A percentile compares a stretch with the other conserved stretches of the same genome.
Evolutionary conservation across 805 yeast species (phyloP).

Genomic region (Ogataea nonfermentans): DNA sequence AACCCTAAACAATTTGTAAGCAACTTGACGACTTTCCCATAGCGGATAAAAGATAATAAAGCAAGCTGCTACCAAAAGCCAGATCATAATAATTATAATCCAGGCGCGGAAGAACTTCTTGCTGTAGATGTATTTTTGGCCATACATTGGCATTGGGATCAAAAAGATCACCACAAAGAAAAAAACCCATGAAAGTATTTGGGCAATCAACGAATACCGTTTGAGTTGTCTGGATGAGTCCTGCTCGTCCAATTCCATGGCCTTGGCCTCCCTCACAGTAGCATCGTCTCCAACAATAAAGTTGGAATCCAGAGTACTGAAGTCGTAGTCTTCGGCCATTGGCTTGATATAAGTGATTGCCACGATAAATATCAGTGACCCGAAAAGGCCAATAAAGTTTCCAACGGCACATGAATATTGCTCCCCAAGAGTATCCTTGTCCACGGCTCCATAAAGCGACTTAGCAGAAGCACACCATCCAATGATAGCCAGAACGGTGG

Average conservation of each 20-base stretch:
- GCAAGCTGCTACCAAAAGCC: slow-evolving; percentile 33
- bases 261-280: slow-evolving; percentile 31
- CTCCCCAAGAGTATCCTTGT: slow-evolving; percentile 43
- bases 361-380: slow-evolving; percentile 30
- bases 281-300: slow-evolving; percentile 37
- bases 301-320: slow-evolving; percentile 25
- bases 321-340: slow-evolving; percentile 29
- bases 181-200: slow-evolving; percentile 24
- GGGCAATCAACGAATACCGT: slow-evolving; percentile 27
- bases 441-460: slow-evolving; percentile 40
- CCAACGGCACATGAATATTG: slow-evolving; percentile 47
- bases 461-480: slow-evolving; percentile 45
- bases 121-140: slow-evolving; percentile 32
- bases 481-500: slow-evolving; percentile 51
- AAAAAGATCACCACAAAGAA: slow-evolving; percentile 29
- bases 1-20: slow-evolving; percentile 15
- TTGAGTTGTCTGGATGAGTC: slow-evolving; percentile 21
- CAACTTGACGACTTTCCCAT: slow-evolving; percentile 33
- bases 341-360: slow-evolving; percentile 30
- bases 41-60: slow-evolving; percentile 35
- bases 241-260: slow-evolving; percentile 24
- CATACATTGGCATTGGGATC: slow-evolving; percentile 36
- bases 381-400: slow-evolving; percentile 39
- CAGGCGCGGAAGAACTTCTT: slow-evolving; percentile 35
- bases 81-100: slow-evolving; percentile 36